Percentiles rank a stretch among this genome's conserved stretches.
Evolutionary conservation across 441 rosid species (phyloP).

Genomic region (Sinapis alba): DNA sequence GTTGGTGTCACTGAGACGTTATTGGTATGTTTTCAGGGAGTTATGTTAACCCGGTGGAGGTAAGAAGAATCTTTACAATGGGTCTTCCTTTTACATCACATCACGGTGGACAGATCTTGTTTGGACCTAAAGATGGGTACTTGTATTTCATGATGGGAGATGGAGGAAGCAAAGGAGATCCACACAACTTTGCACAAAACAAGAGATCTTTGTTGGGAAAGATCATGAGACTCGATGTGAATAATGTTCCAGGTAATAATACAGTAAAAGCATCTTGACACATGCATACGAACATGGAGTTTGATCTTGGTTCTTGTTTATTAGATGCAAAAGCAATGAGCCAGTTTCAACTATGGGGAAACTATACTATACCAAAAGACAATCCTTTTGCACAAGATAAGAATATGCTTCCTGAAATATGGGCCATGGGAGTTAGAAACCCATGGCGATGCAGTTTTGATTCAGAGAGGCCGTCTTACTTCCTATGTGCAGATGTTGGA

Average conservation of each 20-base stretch:
- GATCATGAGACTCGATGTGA: constrained; percentile 60
- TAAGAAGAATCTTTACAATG: constrained; percentile 61
- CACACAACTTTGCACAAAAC: constrained; percentile 59
- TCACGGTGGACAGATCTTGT: constrained; percentile 64
- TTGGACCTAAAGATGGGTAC: constrained; percentile 65
- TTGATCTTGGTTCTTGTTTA: constrained; percentile 13
- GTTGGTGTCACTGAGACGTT: constrained; percentile 14
- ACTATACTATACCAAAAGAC: constrained; percentile 46
- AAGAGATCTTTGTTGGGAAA: constrained; percentile 66
- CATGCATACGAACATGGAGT: not conserved
- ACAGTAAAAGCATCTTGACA: not conserved
- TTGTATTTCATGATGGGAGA: constrained; percentile 71
- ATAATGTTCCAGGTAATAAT: constrained; percentile 53
- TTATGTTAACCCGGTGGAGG: constrained; percentile 64
- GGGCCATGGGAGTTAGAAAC: constrained; percentile 47
- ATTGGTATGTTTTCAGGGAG: constrained; percentile 55
- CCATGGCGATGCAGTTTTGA: constrained; percentile 58
- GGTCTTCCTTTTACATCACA: constrained; percentile 53
- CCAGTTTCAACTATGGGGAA: constrained; percentile 45
- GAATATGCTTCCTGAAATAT: constrained; percentile 46
- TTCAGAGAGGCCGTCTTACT: constrained; percentile 43
- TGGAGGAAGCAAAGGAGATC: constrained; percentile 49
- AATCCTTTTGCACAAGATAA: constrained; percentile 46
- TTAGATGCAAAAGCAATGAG: constrained; percentile 13
- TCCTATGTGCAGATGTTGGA: constrained; percentile 49